Base-by-base conservation (phyloP, 345 rosid species). In the Aquilaria sinensis region DNA sequence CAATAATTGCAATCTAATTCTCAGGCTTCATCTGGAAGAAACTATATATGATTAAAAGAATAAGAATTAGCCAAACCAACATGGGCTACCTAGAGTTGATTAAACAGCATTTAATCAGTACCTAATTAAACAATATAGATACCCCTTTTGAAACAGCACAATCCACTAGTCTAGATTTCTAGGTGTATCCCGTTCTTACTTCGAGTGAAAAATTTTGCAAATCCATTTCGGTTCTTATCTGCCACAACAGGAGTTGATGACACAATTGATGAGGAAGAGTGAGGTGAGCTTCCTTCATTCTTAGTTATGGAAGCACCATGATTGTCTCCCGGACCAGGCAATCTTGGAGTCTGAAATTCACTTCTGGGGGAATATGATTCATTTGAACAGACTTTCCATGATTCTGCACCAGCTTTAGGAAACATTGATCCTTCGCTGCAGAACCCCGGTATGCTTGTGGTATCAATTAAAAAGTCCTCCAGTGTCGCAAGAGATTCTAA, bases 401-500 rank as follows among this genome's bases (percentile, higher is more conserved):
- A 76, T 69, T 84, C 96, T 52, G 68, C 77, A 62, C 62, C 58
- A 46, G 62, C 60, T 48, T 54, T 64, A 31, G 75, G 66, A 60
- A 63, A 56, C 61, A 62, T 53, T 34, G 80, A 58, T 73, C 64
- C 72, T 51, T 57, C 69, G 2, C 57, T 59, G 62, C 78, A 53
- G 48, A 81, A 73, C 54, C 75, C 83, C 0, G 83, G 81, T 70
- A 85, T 67, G 72, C 81, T 77, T 3, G 76, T 67, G 49, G 96
- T 86, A 77, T 93, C 97, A 2, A 85, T 75, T 68, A 93, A 80
- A 81, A 93, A 93, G 72, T 93, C 98, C 74, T 93, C 97, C 14
- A 90, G 79, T 15, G 97, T 90, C 66, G 97, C 98, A 55, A 93
- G 88, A 67, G 98, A 93, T 51, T 88, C 86, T 49, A 93, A 73